A percentile compares a stretch with the other conserved stretches of the same genome.
phyloP scores from a whole-genome alignment of 139 green algal genomes.

The Pycnococcus provasolii region DNA sequence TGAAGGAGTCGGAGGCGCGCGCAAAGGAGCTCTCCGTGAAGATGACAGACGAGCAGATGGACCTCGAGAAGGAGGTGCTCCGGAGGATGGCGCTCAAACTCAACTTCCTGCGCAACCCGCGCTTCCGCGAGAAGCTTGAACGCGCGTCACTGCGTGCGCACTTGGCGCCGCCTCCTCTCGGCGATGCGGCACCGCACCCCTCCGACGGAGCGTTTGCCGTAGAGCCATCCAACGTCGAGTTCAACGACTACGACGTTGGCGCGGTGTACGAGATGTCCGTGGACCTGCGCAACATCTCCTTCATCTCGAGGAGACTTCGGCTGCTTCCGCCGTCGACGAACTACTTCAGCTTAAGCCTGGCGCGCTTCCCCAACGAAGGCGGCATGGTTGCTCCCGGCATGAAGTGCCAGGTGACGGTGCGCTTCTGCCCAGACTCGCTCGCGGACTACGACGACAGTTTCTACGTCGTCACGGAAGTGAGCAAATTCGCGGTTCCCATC shows the following conservation, averaged over 20 bases:
- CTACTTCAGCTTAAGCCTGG: conserved; percentile 50
- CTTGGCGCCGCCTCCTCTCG: conserved; percentile 22
- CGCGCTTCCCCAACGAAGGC: conserved; percentile 31
- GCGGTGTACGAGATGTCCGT: conserved; percentile 29
- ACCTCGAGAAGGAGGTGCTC: conserved; percentile 42
- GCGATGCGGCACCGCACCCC: neutral
- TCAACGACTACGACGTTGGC: conserved; percentile 31
- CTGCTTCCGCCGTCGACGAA: conserved; percentile 43
- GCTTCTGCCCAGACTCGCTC: conserved; percentile 54
- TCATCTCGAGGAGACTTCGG: conserved; percentile 32
- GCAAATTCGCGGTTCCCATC: conserved; percentile 39
- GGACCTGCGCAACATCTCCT: conserved; percentile 44
- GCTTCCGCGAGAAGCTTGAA: neutral
- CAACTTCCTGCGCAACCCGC: conserved; percentile 52
- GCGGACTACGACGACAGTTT: conserved; percentile 54
- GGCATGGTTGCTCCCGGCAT: conserved; percentile 47
- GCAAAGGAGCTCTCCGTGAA: neutral
- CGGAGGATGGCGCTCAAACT: conserved; percentile 53
- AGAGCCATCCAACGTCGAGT: conserved; percentile 42
- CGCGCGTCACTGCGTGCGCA: conserved; percentile 6
- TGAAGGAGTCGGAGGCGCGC: conserved; percentile 2
- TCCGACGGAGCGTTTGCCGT: conserved; percentile 26
- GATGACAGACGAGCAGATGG: conserved; percentile 14
- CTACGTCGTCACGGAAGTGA: conserved; percentile 36
- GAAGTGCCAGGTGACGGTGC: conserved; percentile 29